Conservation (phyloP, 306 rosid species). For the Rosa rugosa region DNA sequence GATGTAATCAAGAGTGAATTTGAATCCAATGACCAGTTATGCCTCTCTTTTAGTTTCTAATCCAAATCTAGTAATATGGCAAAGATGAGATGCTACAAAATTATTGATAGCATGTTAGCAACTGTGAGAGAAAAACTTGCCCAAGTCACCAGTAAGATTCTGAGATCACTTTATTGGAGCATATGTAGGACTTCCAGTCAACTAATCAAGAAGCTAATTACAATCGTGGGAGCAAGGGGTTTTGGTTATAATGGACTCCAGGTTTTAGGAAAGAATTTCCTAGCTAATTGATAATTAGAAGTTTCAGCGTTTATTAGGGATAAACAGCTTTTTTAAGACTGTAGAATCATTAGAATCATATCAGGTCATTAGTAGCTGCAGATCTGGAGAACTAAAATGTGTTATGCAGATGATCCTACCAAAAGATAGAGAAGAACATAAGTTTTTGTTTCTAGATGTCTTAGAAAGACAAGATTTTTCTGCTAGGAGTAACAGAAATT, state of each 20-base stretch:
- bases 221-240: background rate
- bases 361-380: background rate
- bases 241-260: background rate
- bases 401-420: background rate
- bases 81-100: background rate
- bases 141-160: background rate
- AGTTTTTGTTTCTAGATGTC: background rate
- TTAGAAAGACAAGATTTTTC: background rate
- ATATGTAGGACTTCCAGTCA: background rate
- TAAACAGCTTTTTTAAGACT: background rate
- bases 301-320: background rate
- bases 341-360: background rate
- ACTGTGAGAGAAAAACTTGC: background rate
- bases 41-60: background rate
- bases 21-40: background rate
- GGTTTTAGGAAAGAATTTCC: background rate
- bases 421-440: background rate
- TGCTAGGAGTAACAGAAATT: background rate
- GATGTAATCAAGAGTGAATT: background rate
- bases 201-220: background rate
- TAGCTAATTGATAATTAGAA: background rate
- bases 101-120: background rate
- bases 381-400: background rate
- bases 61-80: background rate
- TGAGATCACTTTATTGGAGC: background rate